Evolutionary conservation across 768 basidiomycete species (phyloP), one percentile per base, ranked within the genome.

Genomic region (Rhodotorula sphaerocarpa): DNA sequence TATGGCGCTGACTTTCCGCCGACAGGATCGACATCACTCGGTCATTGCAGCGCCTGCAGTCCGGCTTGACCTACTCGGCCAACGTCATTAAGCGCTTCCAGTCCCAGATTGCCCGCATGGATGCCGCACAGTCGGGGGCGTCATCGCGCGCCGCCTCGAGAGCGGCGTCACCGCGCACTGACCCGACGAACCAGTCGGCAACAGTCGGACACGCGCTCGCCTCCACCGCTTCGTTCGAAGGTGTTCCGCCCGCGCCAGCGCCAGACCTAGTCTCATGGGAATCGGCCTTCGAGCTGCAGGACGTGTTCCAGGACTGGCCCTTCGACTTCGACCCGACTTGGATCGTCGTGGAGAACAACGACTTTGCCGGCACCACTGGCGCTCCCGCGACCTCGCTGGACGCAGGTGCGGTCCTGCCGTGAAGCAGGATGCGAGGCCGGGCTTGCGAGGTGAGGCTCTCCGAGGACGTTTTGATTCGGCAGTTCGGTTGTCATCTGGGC

Each of bases 11-110:
- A n/a, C n/a, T n/a, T n/a, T n/a, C n/a, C n/a, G n/a, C n/a, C n/a
- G n/a, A n/a, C 52, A 53, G 52, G 14, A 53, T 53, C 52, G 52
- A 53, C 52, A 53, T 42, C 25, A 53, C 52, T 18, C 25, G 36
- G 7, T 39, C 42, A 11, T 3, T 53, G 16, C 10, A 23, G 23
- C 52, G 52, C 52, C 52, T 53, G n/a, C 52, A 53, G 18, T 53
- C 52, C 36, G 36, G 52, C 39, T 39, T 53, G n/a, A 53, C 52
- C 27, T 53, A 53, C 39, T 41, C 52, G 6, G 42, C 31, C 23
- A 36, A 53, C 39, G 41, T 42, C 27, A 42, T 30, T 25, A 36
- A 53, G 52, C 52, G 52, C 52, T 53, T 53, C 52, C 31, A 31
- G 9, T 53, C 52, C 34, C 52, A 53, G 18, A 53, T 53, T 12